Conservation (phyloP, 23 red algal species). For the Gracilaria caudata region DNA sequence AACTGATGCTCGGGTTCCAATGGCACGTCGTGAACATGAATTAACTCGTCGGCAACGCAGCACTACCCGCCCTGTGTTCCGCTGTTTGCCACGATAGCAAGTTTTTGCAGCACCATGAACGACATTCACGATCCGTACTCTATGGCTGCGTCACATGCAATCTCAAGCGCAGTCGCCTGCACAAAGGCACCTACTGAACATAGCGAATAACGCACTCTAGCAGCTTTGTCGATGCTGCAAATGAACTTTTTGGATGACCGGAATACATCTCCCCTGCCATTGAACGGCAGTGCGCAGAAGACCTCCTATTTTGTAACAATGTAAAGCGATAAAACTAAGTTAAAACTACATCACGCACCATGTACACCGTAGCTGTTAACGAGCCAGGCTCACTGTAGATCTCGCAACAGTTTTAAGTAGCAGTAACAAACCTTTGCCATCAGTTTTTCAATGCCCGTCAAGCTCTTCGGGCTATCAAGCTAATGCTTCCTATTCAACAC, state of each 20-base stretch:
- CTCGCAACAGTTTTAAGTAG: no score
- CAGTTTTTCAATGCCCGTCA: no score
- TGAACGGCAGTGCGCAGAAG: background rate
- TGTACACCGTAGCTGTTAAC: no score
- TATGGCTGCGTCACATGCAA: background rate
- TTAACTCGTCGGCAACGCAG: background rate
- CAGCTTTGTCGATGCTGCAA: background rate
- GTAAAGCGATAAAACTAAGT: background rate
- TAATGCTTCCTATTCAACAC: no score
- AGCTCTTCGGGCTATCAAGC: no score
- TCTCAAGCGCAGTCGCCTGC: background rate
- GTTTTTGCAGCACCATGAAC: background rate
- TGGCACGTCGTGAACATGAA: background rate
- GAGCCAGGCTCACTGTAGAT: no score
- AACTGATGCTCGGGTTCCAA: background rate
- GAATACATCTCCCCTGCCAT: background rate
- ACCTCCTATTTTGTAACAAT: background rate
- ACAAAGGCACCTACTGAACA: background rate
- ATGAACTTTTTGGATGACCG: background rate
- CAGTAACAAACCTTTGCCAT: no score
- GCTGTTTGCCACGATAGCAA: background rate
- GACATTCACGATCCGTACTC: background rate
- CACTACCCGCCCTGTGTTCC: background rate
- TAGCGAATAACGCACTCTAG: background rate
- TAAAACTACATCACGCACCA: no score